Percentiles rank a stretch among this genome's conserved stretches.
These are phyloP conservation scores for Fusarium nanum DNA, from an alignment of 2,329 filamentous ascomycete species.

Conservation along the genomic window DNA sequence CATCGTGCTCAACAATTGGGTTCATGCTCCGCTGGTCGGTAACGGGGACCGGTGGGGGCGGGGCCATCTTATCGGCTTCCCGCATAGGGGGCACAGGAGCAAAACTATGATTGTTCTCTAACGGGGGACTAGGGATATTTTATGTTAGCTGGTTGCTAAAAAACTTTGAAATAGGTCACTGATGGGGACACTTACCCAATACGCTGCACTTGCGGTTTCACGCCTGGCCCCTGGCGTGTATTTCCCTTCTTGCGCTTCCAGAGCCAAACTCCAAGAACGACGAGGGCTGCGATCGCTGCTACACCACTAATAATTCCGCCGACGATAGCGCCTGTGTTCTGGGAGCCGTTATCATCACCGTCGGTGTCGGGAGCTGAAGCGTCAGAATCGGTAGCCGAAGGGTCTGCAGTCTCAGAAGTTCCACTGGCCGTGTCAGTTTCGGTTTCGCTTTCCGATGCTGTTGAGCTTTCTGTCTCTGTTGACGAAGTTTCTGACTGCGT, in stretches of 20 bases:
- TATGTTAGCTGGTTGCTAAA: constrained; percentile 33
- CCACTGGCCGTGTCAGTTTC: constrained; percentile 23
- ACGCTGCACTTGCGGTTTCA: constrained; percentile 53
- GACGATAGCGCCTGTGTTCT: constrained; percentile 62
- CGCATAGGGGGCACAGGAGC: constrained; percentile 47
- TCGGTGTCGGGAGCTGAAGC: constrained; percentile 47
- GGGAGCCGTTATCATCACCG: constrained; percentile 46
- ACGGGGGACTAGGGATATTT: constrained; percentile 44
- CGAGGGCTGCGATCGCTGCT: constrained; percentile 57
- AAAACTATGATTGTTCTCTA: constrained; percentile 42
- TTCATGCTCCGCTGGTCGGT: constrained; percentile 35
- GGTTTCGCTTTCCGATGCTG: constrained; percentile 25
- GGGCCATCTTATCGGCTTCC: constrained; percentile 42
- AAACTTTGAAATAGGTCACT: background rate
- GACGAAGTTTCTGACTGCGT: constrained; percentile 19
- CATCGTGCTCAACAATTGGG: constrained; percentile 28
- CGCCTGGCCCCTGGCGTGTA: constrained; percentile 57
- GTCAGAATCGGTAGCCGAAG: constrained; percentile 35
- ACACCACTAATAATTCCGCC: constrained; percentile 66
- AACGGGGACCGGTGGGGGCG: constrained; percentile 33
- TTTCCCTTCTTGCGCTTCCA: constrained; percentile 58
- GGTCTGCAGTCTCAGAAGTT: constrained; percentile 36
- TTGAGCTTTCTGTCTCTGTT: constrained; percentile 22
- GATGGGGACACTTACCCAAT: constrained; percentile 52
- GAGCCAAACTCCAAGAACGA: constrained; percentile 58